Conservation (phyloP, 2,329 filamentous ascomycete genomes). For the Epicoccum sorghinum region DNA sequence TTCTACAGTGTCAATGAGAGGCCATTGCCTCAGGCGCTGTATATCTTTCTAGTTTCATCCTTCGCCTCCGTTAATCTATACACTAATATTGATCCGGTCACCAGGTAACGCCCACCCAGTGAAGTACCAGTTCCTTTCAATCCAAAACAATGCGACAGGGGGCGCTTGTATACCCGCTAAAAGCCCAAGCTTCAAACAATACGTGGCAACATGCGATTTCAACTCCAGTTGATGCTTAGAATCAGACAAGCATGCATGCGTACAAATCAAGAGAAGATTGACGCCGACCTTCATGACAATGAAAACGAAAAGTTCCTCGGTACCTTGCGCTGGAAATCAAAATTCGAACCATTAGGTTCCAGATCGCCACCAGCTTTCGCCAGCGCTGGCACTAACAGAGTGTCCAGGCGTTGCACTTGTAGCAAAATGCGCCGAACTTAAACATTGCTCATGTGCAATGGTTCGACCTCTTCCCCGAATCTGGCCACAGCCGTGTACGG, state of each 20-base stretch:
- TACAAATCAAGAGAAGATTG: constrained; percentile 15
- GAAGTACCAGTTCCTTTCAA: constrained; percentile 8
- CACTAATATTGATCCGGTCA: constrained; percentile 14
- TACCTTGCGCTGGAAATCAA: not conserved
- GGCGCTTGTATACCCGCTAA: constrained; percentile 20
- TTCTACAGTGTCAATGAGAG: not conserved
- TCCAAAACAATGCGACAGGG: constrained; percentile 15
- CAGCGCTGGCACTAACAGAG: not conserved
- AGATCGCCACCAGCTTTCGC: not conserved
- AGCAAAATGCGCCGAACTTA: too few relatives aligned
- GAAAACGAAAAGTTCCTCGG: not conserved
- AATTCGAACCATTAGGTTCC: not conserved
- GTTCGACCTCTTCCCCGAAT: too few relatives aligned
- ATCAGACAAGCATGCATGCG: constrained; percentile 11
- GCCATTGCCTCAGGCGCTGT: constrained; percentile 4
- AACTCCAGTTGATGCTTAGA: constrained; percentile 29
- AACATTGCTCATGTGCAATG: too few relatives aligned
- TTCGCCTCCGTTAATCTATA: constrained; percentile 17
- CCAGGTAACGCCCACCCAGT: constrained; percentile 21
- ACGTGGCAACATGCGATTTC: constrained; percentile 10
- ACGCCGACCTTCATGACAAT: constrained; percentile 5
- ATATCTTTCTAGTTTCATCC: constrained; percentile 1
- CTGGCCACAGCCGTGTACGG: too few relatives aligned
- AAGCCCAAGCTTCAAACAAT: constrained; percentile 9
- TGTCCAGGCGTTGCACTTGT: too few relatives aligned